Evolutionary conservation across 768 basidiomycete species (phyloP).

Genomic region (Kwoniella mangroviensis): DNA sequence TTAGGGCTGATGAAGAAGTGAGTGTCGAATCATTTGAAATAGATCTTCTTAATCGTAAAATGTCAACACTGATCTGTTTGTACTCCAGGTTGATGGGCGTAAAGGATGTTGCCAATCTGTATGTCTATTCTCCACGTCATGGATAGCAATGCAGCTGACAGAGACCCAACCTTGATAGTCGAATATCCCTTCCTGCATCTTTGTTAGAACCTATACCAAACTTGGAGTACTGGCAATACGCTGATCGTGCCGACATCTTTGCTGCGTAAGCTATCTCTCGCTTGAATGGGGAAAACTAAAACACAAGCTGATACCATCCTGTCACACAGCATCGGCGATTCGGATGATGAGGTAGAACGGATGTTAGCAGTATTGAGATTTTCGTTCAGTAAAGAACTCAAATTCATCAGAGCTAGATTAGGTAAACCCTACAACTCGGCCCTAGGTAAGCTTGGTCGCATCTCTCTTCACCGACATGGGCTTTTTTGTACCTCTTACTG

Average conservation of each 20-base stretch:
- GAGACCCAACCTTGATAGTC: conserved; percentile 62
- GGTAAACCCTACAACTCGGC: conserved; percentile 74
- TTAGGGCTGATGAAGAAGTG: conserved; percentile 87
- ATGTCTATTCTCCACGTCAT: neutral
- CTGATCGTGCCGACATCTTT: conserved; percentile 88
- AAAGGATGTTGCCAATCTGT: conserved; percentile 81
- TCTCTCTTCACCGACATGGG: neutral
- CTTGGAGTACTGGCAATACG: conserved; percentile 93
- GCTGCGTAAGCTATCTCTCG: conserved; percentile 70
- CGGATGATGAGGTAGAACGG: conserved; percentile 86
- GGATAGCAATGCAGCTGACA: conserved; percentile 4
- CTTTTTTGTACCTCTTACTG: neutral
- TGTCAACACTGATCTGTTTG: neutral
- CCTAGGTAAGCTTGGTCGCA: conserved; percentile 37
- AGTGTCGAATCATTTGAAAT: conserved; percentile 15
- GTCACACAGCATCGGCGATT: conserved; percentile 79
- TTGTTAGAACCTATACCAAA: conserved; percentile 92
- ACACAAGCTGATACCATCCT: neutral
- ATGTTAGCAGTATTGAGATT: conserved; percentile 92
- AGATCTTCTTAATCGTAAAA: neutral
- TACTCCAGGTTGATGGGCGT: conserved; percentile 68
- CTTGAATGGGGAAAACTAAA: neutral
- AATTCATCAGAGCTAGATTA: conserved; percentile 86
- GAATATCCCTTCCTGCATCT: conserved; percentile 88
- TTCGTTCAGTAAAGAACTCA: conserved; percentile 89